Evolutionary conservation across 2,329 filamentous ascomycete species (phyloP).

Genomic region (Bipolaris cookei): DNA sequence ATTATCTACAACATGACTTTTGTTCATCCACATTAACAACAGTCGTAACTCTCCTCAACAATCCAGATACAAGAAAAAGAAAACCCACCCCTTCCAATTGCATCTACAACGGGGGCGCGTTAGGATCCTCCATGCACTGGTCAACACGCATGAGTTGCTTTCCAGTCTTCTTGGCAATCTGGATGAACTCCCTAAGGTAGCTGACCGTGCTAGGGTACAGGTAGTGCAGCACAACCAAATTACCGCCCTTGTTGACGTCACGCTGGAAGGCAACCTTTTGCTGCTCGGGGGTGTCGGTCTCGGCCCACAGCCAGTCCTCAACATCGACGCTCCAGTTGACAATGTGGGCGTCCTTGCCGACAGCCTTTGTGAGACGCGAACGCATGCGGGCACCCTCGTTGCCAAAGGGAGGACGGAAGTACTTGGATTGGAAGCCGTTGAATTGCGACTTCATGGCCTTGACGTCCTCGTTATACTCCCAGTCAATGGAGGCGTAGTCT

Average conservation of each 20-base stretch:
- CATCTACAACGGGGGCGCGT: slow-evolving; percentile 53
- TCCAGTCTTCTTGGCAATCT: slow-evolving; percentile 66
- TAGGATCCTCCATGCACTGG: slow-evolving; percentile 69
- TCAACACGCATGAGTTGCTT: slow-evolving; percentile 71
- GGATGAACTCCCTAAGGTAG: slow-evolving; percentile 70
- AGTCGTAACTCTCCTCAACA: background rate
- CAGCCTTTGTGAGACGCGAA: slow-evolving; percentile 62
- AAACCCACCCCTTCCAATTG: background rate
- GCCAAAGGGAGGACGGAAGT: slow-evolving; percentile 74
- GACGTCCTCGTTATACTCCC: slow-evolving; percentile 66
- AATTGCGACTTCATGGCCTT: slow-evolving; percentile 53
- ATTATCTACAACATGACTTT: background rate
- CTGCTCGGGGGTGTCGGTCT: slow-evolving; percentile 66
- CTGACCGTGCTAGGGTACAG: slow-evolving; percentile 68
- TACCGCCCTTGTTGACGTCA: slow-evolving; percentile 67
- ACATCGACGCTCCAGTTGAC: slow-evolving; percentile 74
- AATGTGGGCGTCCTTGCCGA: slow-evolving; percentile 59
- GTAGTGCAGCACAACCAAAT: slow-evolving; percentile 73
- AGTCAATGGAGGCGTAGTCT: slow-evolving; percentile 62
- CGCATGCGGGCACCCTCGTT: slow-evolving; percentile 71
- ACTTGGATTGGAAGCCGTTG: slow-evolving; percentile 50
- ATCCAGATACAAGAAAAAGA: background rate
- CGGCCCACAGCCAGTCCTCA: slow-evolving; percentile 73
- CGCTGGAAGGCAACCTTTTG: slow-evolving; percentile 70
- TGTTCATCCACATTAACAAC: background rate